Conservation (phyloP, 2,329 filamentous ascomycete species). For the Coniochaeta prunicola region DNA sequence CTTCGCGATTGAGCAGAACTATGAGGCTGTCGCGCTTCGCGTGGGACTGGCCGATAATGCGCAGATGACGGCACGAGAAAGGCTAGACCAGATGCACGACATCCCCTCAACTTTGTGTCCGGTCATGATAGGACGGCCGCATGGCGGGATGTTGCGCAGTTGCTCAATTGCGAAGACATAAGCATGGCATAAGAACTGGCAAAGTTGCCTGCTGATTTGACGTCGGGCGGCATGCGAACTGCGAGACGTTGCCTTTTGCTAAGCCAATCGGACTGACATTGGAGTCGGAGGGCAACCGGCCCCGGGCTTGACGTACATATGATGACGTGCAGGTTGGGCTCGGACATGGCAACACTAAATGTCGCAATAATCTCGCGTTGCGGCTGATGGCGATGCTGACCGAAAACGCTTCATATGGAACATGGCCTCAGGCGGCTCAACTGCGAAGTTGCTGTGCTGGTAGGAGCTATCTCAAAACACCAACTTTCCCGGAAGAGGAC, state of each 20-base stretch:
- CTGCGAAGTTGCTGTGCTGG: not conserved
- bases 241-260: not conserved
- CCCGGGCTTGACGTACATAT: not conserved
- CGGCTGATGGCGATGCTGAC: not conserved
- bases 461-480: not conserved
- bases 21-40: not conserved
- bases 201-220: not conserved
- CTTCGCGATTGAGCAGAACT: conserved; percentile 1
- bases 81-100: conserved; percentile 1
- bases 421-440: not conserved
- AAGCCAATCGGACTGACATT: not conserved
- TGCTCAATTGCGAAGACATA: conserved; percentile 2
- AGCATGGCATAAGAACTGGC: not conserved
- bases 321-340: not conserved
- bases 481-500: not conserved
- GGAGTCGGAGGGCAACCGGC: not conserved
- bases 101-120: not conserved
- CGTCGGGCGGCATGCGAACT: not conserved
- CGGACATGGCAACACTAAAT: not conserved
- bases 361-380: not conserved
- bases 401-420: not conserved
- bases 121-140: not conserved
- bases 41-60: not conserved
- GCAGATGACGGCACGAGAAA: not conserved
- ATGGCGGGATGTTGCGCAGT: not conserved